Evolutionary conservation across 2,329 filamentous ascomycete genomes (phyloP).

Genomic region (Aspergillus felis): DNA sequence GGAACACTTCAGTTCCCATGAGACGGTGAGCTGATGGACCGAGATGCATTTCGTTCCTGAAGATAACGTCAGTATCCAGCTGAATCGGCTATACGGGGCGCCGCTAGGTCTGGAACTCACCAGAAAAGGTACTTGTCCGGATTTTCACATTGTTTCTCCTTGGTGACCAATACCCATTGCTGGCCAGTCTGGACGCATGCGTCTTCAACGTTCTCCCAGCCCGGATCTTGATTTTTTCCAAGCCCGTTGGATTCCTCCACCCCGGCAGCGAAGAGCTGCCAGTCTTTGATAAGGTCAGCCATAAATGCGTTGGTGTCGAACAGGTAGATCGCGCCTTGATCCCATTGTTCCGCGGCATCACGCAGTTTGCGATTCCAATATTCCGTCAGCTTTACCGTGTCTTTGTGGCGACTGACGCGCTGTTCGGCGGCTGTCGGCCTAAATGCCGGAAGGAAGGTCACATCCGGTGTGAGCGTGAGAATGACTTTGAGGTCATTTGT

Average conservation of each 20-base stretch:
- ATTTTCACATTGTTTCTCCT: slow-evolving; percentile 27
- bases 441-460: slow-evolving; percentile 39
- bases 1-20: slow-evolving; percentile 36
- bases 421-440: slow-evolving; percentile 18
- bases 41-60: slow-evolving; percentile 41
- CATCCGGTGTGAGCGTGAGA: slow-evolving; percentile 35
- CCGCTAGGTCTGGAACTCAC: slow-evolving; percentile 23
- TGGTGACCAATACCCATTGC: slow-evolving; percentile 29
- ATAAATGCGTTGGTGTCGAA: slow-evolving; percentile 40
- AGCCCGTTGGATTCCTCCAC: slow-evolving; percentile 33
- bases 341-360: slow-evolving; percentile 28
- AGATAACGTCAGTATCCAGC: slow-evolving; percentile 7
- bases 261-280: slow-evolving; percentile 34
- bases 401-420: slow-evolving; percentile 27
- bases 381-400: slow-evolving; percentile 28
- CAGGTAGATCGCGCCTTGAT: slow-evolving; percentile 32
- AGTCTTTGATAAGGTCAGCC: slow-evolving; percentile 36
- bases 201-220: slow-evolving; percentile 35
- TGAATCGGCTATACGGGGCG: slow-evolving; percentile 1
- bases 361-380: slow-evolving; percentile 34
- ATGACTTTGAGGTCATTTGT: slow-evolving; percentile 32
- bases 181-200: slow-evolving; percentile 29
- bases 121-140: slow-evolving; percentile 41
- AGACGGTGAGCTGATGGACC: slow-evolving; percentile 36
- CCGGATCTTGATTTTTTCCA: slow-evolving; percentile 29